These are phyloP conservation scores for Ceratocystis papillata DNA, from an alignment of 2,329 filamentous ascomycete genomes.

Conservation along the genomic window DNA sequence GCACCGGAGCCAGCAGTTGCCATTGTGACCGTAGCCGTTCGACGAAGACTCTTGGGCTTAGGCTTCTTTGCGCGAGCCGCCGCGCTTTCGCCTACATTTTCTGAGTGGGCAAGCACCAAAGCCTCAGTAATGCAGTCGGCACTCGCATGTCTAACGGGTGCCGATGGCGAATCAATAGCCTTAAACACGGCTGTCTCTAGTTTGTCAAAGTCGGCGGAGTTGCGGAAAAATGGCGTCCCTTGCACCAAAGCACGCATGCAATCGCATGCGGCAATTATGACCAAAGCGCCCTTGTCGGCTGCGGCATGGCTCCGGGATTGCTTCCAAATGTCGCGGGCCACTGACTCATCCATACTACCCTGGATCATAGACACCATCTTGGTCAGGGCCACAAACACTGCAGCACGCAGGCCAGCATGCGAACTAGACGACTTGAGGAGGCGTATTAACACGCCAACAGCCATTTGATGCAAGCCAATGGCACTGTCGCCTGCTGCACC, in stretches of 20 bases:
- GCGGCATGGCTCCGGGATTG: constrained; percentile 66
- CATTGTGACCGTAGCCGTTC: constrained; percentile 40
- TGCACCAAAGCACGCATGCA: constrained; percentile 65
- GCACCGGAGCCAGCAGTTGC: constrained; percentile 36
- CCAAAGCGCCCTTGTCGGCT: constrained; percentile 71
- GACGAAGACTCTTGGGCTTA: constrained; percentile 49
- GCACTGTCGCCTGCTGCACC: constrained; percentile 88
- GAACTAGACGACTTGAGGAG: constrained; percentile 66
- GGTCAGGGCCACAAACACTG: constrained; percentile 62
- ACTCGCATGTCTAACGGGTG: constrained; percentile 70
- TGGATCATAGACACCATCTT: constrained; percentile 68
- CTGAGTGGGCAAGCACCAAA: constrained; percentile 65
- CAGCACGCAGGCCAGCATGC: constrained; percentile 71
- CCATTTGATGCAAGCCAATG: constrained; percentile 67
- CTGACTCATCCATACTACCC: constrained; percentile 66
- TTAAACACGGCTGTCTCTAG: constrained; percentile 76
- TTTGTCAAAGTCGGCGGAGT: constrained; percentile 80
- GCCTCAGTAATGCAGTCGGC: constrained; percentile 74
- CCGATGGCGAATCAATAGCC: constrained; percentile 65
- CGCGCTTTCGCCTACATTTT: constrained; percentile 45
- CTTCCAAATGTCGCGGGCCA: constrained; percentile 90
- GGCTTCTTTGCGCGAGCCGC: constrained; percentile 45
- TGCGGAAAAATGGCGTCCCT: constrained; percentile 72
- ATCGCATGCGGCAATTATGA: constrained; percentile 66
- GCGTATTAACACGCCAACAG: constrained; percentile 62